Evolutionary conservation across 768 basidiomycete genomes (phyloP).

Genomic region (Tulasnella calospora): DNA sequence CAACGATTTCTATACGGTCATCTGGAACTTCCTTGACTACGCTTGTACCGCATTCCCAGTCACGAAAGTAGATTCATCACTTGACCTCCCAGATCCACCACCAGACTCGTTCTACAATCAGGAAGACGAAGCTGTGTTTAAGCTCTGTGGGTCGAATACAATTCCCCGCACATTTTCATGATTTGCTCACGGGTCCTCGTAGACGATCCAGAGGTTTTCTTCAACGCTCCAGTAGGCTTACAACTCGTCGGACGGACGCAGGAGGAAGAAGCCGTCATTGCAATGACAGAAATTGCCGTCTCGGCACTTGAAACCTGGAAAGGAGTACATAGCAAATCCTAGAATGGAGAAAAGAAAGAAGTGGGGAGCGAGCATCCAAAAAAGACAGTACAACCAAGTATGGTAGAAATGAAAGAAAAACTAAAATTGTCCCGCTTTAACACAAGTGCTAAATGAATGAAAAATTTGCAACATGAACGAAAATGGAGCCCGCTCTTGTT

Average conservation of each 20-base stretch:
- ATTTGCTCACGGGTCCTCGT: not conserved
- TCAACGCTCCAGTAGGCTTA: conserved; percentile 56
- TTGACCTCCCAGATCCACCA: conserved; percentile 48
- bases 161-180: not conserved
- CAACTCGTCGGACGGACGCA: conserved; percentile 65
- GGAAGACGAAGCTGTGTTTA: conserved; percentile 48
- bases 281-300: conserved; percentile 62
- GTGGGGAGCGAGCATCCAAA: not conserved
- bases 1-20: conserved; percentile 50
- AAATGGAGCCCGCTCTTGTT: not conserved
- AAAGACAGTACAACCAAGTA: not conserved
- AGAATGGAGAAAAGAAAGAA: not conserved
- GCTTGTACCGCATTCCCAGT: conserved; percentile 60
- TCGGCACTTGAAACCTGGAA: conserved; percentile 36
- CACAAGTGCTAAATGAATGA: conserved; percentile 3
- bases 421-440: not conserved
- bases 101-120: conserved; percentile 46
- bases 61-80: conserved; percentile 48
- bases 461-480: not conserved
- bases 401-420: not conserved
- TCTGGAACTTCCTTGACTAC: conserved; percentile 69
- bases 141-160: conserved; percentile 46
- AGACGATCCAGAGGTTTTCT: conserved; percentile 57
- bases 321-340: not conserved
- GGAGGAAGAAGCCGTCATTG: conserved; percentile 72